Evolutionary conservation across 495 filamentous ascomycete species (phyloP).

Genomic region (Penicillium flavigenum): DNA sequence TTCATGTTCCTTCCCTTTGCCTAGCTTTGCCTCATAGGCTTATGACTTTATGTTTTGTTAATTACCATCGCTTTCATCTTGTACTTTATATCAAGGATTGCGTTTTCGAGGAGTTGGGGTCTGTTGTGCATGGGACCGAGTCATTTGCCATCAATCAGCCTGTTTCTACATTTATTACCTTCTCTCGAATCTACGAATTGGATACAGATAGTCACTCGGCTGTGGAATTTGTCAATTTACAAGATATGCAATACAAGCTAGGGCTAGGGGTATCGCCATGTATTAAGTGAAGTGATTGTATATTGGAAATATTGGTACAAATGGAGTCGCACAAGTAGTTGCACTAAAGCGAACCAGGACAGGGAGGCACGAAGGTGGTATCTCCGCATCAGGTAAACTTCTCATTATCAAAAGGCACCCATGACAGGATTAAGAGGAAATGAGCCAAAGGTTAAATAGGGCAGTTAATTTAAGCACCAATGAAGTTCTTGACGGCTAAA

Average conservation of each 20-base stretch:
- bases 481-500: slow-evolving; percentile 69
- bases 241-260: no score
- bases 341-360: slow-evolving; percentile 1
- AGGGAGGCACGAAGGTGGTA: neutral
- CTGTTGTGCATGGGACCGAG: neutral
- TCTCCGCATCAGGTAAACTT: neutral
- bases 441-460: neutral
- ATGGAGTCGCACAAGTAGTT: slow-evolving; percentile 4
- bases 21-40: slow-evolving; percentile 6
- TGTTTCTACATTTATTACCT: neutral
- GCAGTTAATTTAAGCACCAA: slow-evolving; percentile 58
- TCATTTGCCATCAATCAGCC: neutral
- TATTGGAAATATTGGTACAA: slow-evolving; percentile 13
- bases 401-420: neutral
- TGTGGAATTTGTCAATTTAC: neutral
- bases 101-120: slow-evolving; percentile 4
- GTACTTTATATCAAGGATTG: neutral
- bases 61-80: neutral
- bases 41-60: slow-evolving; percentile 21
- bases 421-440: neutral
- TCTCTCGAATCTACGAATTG: neutral
- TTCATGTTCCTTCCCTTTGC: slow-evolving; percentile 1
- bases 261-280: neutral
- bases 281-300: slow-evolving; percentile 10
- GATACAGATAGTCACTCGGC: neutral